Percentiles rank a stretch among this genome's conserved stretches.
phyloP scores from a whole-genome alignment of 23 red algal species.

The Porphyridium purpureum region DNA sequence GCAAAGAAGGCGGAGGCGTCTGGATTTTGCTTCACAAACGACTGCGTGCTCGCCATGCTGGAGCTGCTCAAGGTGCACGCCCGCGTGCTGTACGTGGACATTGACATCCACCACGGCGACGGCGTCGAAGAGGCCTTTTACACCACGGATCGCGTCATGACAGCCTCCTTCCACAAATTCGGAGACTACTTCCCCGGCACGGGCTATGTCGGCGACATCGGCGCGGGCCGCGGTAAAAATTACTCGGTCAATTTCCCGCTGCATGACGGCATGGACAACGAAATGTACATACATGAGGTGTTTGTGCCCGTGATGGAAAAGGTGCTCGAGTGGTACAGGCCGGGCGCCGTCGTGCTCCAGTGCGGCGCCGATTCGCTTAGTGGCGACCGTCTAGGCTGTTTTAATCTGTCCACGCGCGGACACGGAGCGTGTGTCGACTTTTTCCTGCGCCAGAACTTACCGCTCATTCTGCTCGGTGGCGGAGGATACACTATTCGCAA shows the following conservation, averaged over 20 bases:
- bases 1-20: constrained; percentile 95
- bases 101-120: constrained; percentile 99
- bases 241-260: constrained; percentile 95
- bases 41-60: constrained; percentile 90
- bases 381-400: constrained; percentile 89
- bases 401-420: constrained; percentile 73
- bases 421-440: constrained; percentile 92
- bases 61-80: constrained; percentile 90
- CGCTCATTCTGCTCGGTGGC: constrained; percentile 77
- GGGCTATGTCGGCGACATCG: constrained; percentile 77
- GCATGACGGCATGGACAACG: constrained; percentile 94
- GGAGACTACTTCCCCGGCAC: constrained; percentile 97
- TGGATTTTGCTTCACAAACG: constrained; percentile 97
- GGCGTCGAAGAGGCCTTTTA: constrained; percentile 99
- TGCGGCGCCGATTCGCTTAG: constrained; percentile 94
- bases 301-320: constrained; percentile 78
- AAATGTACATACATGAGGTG: constrained; percentile 52
- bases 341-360: constrained; percentile 87
- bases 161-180: constrained; percentile 95
- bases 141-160: constrained; percentile 97
- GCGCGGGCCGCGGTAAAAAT: constrained; percentile 49
- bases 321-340: constrained; percentile 95
- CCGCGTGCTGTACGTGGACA: constrained; percentile 87
- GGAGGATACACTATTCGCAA: constrained; percentile 98
- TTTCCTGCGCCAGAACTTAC: constrained; percentile 62